These are phyloP conservation scores for Auriscalpium vulgare DNA, from an alignment of 768 basidiomycete genomes.

Conservation along the genomic window DNA sequence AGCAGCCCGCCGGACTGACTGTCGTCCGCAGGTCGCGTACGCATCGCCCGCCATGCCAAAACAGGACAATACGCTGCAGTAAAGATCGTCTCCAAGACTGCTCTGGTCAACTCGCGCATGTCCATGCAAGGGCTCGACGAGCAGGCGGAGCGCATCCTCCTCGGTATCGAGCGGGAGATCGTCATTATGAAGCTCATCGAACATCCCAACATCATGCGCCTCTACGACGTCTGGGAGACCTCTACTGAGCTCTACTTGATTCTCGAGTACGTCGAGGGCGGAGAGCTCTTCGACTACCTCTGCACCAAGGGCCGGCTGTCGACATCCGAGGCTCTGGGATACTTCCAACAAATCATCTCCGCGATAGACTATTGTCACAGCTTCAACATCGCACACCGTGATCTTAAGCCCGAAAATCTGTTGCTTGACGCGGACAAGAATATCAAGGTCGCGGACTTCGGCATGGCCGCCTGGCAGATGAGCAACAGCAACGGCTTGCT, in stretches of 20 bases:
- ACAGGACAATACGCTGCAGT: constrained; percentile 88
- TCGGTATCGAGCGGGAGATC: constrained; percentile 87
- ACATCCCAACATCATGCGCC: constrained; percentile 88
- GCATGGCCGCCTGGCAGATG: constrained; percentile 92
- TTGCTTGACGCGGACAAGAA: constrained; percentile 76
- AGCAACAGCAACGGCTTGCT: constrained; percentile 50
- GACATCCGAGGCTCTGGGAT: constrained; percentile 64
- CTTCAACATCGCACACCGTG: constrained; percentile 92
- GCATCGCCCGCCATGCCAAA: constrained; percentile 80
- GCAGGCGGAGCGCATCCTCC: constrained; percentile 67
- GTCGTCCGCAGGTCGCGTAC: constrained; percentile 63
- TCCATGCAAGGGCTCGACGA: constrained; percentile 64
- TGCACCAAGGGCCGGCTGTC: constrained; percentile 70
- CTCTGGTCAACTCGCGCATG: constrained; percentile 54
- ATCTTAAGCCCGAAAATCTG: constrained; percentile 88
- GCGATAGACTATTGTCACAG: constrained; percentile 90
- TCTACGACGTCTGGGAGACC: constrained; percentile 98
- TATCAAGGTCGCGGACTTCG: constrained; percentile 94
- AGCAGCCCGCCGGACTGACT: not conserved
- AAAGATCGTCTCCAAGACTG: constrained; percentile 84
- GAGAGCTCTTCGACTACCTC: constrained; percentile 91
- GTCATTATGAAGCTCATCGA: constrained; percentile 97
- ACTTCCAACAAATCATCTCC: constrained; percentile 90
- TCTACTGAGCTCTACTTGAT: constrained; percentile 83
- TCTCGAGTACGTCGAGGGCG: constrained; percentile 90